phyloP scores from a whole-genome alignment of 202 grass and related monocot genomes.

The Dendrocalamus latiflorus region DNA sequence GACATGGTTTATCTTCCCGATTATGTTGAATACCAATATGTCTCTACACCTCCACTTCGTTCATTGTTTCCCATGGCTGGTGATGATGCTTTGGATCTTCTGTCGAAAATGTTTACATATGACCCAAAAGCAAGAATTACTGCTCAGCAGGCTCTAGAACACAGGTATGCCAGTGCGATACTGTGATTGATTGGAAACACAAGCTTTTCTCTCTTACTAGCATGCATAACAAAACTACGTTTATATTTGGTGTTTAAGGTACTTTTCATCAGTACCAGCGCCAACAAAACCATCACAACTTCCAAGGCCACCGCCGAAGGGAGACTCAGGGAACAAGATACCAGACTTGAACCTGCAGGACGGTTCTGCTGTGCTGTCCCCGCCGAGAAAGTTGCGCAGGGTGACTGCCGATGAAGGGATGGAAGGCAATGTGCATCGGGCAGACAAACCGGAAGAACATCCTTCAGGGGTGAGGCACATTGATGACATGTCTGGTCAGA shows the following conservation, averaged over 20 bases:
- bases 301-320: slow-evolving; percentile 72
- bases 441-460: slow-evolving; percentile 54
- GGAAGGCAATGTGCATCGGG: slow-evolving; percentile 44
- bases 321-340: slow-evolving; percentile 56
- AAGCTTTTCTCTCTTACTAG: slow-evolving; percentile 9
- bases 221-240: slow-evolving; percentile 21
- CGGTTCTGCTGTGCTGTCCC: slow-evolving; percentile 73
- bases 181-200: neutral
- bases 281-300: slow-evolving; percentile 81
- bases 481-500: slow-evolving; percentile 52
- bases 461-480: slow-evolving; percentile 42
- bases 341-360: slow-evolving; percentile 59
- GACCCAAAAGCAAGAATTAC: slow-evolving; percentile 97
- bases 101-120: slow-evolving; percentile 91
- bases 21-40: slow-evolving; percentile 98
- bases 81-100: slow-evolving; percentile 93
- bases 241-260: slow-evolving; percentile 50
- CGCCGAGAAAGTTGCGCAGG: slow-evolving; percentile 84
- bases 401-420: slow-evolving; percentile 59
- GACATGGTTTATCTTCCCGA: slow-evolving; percentile 97
- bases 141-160: slow-evolving; percentile 88
- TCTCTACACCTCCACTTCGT: slow-evolving; percentile 69
- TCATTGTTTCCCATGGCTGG: slow-evolving; percentile 79
- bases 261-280: slow-evolving; percentile 79
- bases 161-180: slow-evolving; percentile 45